Evolutionary conservation across 2,329 filamentous ascomycete genomes (phyloP), one percentile per base, ranked within the genome.

Genomic region (Fusarium mundagurra): DNA sequence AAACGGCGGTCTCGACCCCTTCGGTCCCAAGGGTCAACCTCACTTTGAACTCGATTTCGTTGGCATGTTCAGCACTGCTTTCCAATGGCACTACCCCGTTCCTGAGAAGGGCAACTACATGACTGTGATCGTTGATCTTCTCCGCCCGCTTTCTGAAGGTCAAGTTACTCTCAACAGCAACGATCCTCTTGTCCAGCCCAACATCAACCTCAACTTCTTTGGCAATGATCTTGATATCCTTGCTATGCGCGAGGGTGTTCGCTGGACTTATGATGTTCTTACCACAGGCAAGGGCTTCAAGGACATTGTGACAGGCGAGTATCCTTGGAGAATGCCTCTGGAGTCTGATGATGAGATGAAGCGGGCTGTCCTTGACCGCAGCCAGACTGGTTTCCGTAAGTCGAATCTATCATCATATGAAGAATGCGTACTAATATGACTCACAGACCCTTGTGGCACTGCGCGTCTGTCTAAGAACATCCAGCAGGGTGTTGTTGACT

Each of bases 21-120:
- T 90, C 75, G 85, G 85, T 4, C 88, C 88, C 0, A 83, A 80
- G 8, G 88, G 88, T 12, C 88, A 91, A 78, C 89, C 89, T 33
- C 89, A 91, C 72, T 90, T 91, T 72, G 88, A 91, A 80, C 84
- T 90, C 39, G 89, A 92, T 80, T 92, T 92, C 74, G 86, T 92
- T 17, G 82, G 84, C 60, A 86, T 91, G 83, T 92, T 91, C 77
- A 73, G 81, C 53, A 82, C 81, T 50, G 84, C 85, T 9, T 86
- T 87, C 79, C 85, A 86, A 77, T 86, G 84, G 84, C 85, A 86
- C 77, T 84, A 82, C 72, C 84, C 85, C 1, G 69, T 77, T 0
- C 84, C 84, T 8, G 77, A 79, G 6, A 57, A 74, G 29, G 89
- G 88, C 1, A 83, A 83, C 75, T 88, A 88, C 79, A 81, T 90